Evolutionary conservation across 305 asterid species (phyloP).

Genomic region (Caryopteris hybrid): DNA sequence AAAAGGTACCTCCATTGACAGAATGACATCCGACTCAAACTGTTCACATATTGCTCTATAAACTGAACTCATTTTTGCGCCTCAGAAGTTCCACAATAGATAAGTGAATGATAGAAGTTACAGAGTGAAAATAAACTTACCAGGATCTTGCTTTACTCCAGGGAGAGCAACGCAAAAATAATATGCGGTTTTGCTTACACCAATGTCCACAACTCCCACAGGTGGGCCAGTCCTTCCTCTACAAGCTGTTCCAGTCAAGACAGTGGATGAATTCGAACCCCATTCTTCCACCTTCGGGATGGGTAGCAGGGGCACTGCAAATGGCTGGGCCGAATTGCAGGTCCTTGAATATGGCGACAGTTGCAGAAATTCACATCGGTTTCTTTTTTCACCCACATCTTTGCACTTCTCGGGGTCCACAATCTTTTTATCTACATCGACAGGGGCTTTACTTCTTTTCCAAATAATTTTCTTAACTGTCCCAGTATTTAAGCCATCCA

Average conservation of each 20-base stretch:
- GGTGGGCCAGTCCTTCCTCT: conserved; percentile 59
- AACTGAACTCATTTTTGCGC: background rate
- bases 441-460: conserved; percentile 32
- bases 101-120: background rate
- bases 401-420: conserved; percentile 23
- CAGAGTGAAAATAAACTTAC: conserved; percentile 29
- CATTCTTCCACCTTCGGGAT: conserved; percentile 40
- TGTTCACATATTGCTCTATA: background rate
- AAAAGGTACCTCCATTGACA: background rate
- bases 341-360: conserved; percentile 17
- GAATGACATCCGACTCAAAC: background rate
- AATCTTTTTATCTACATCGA: conserved; percentile 16
- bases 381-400: conserved; percentile 22
- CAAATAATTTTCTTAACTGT: conserved; percentile 34
- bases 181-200: conserved; percentile 58
- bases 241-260: conserved; percentile 60
- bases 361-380: conserved; percentile 28
- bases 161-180: conserved; percentile 86
- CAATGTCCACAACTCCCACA: conserved; percentile 71
- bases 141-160: conserved; percentile 89
- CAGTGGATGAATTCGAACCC: conserved; percentile 32
- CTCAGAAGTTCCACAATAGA: background rate
- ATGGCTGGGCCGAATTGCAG: conserved; percentile 23
- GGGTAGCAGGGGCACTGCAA: conserved; percentile 57
- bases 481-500: conserved; percentile 34